phyloP scores from a whole-genome alignment of 352 stramenopile species.

The Peronospora belbahrii region DNA sequence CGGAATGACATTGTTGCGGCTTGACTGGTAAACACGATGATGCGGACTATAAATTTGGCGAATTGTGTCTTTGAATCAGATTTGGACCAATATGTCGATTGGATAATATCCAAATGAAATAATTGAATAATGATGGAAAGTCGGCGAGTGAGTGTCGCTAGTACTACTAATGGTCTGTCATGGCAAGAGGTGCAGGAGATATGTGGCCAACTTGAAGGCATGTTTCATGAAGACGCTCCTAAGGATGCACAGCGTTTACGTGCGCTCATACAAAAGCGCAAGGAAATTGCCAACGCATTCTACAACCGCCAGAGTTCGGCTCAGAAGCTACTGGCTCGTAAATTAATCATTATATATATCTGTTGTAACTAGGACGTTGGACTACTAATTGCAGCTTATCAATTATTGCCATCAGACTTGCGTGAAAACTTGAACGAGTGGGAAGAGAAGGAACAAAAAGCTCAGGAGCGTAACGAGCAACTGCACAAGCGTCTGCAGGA shows the following conservation, averaged over 20 bases:
- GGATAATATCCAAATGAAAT: no score
- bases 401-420: conserved; percentile 29
- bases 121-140: conserved; percentile 28
- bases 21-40: conserved; percentile 12
- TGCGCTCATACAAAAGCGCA: conserved; percentile 46
- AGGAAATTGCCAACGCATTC: conserved; percentile 43
- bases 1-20: conserved; percentile 58
- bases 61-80: neutral
- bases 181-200: conserved; percentile 67
- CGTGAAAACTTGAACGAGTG: conserved; percentile 55
- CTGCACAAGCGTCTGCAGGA: conserved; percentile 49
- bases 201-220: conserved; percentile 51
- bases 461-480: conserved; percentile 43
- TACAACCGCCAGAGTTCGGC: conserved; percentile 38
- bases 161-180: conserved; percentile 25
- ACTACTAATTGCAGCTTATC: no score
- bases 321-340: conserved; percentile 55
- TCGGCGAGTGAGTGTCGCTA: conserved; percentile 1
- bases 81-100: neutral
- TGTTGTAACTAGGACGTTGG: no score
- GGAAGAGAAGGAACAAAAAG: conserved; percentile 42
- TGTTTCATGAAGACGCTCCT: conserved; percentile 51
- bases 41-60: neutral
- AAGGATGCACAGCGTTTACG: conserved; percentile 53
- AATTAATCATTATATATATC: conserved; percentile 3